Evolutionary conservation across 257 asterid species (phyloP).

Genomic region (Sherardia arvensis): DNA sequence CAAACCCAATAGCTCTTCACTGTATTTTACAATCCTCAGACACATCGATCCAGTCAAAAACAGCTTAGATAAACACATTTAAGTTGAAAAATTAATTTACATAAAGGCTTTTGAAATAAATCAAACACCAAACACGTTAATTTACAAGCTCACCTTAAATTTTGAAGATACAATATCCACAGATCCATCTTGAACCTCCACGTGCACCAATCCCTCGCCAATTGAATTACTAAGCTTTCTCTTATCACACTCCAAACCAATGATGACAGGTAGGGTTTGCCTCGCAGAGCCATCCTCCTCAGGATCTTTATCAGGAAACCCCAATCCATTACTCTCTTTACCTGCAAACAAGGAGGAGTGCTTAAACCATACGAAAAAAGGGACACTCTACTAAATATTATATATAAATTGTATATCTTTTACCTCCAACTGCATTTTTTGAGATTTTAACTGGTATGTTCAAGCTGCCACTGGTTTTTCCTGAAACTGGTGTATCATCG

Average conservation of each 20-base stretch:
- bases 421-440: constrained; percentile 24
- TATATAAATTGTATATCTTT: background rate
- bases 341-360: constrained; percentile 29
- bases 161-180: constrained; percentile 16
- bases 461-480: constrained; percentile 21
- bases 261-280: constrained; percentile 31
- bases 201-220: constrained; percentile 20
- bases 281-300: constrained; percentile 19
- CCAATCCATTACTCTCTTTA: constrained; percentile 25
- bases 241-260: constrained; percentile 57
- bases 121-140: no score
- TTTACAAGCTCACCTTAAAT: constrained; percentile 27
- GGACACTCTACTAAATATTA: background rate
- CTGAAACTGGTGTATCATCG: constrained; percentile 15
- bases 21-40: background rate
- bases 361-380: background rate
- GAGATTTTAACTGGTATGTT: constrained; percentile 18
- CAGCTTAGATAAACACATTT: background rate
- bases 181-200: constrained; percentile 22
- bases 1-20: background rate
- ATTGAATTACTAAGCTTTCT: constrained; percentile 14
- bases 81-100: background rate
- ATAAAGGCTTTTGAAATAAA: background rate
- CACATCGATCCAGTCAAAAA: background rate
- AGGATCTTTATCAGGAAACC: constrained; percentile 27